Base-by-base conservation (phyloP, 108 stramenopile species). In the Fistulifera pelliculosa region DNA sequence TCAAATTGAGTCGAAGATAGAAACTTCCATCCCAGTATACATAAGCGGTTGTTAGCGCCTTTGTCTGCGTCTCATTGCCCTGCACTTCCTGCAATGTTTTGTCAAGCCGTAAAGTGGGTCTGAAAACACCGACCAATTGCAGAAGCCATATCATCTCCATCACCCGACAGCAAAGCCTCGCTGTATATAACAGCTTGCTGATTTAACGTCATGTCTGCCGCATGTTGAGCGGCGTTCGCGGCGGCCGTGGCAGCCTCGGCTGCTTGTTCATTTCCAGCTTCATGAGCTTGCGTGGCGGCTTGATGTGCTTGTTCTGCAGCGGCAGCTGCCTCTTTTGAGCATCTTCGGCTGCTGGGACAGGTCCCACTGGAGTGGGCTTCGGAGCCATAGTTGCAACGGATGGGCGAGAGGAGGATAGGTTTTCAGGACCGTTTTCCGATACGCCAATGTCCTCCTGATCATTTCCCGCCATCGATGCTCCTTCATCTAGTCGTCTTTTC, bases 101-200 rank as follows among this genome's bases (percentile, higher is more conserved):
- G 53, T 58, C 13, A 90, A 77, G 11, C 67, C 76, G 63, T 80
- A 90, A 57, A 69, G 70, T 25, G 83, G 78, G 67, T 90, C 76
- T 13, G 73, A 65, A 27, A 75, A 51, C 89, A 90, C 25, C 44
- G 51, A 0, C 75, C 60, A 25, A 84, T 42, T 14, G 82, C 63
- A 12, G 69, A 66, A 49, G 74, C 73, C 71, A 86, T 80, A 15
- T 65, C 47, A 26, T 38, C 49, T 39, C 89, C 89, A 70, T 85
- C 83, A 23, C 85, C 89, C 47, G 82, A 80, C 35, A 87, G 57
- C 8, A 90, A 23, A 12, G 48, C 58, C 17, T 76, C 75, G 58
- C 56, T 63, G 1, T 62, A 59, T 47, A 65, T 70, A 56, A 75
- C 72, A 26, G 76, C 63, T 15, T 73, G 65, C 16, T 71, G 70